phyloP scores from a whole-genome alignment of 306 rosid species.

The Fragaria ananassa region DNA sequence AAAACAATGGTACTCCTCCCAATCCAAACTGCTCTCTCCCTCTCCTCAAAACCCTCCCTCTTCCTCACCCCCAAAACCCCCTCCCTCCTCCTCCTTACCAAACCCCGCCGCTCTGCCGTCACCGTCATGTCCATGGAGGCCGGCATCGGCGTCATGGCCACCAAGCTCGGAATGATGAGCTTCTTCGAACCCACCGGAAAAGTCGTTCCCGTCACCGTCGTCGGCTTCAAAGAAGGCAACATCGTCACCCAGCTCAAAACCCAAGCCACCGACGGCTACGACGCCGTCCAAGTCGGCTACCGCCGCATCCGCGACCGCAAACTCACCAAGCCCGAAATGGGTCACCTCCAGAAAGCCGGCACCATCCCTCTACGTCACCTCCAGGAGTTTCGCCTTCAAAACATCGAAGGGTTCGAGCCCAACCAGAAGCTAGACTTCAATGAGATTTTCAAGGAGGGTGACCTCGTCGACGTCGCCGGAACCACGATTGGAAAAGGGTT shows the following conservation, averaged over 20 bases:
- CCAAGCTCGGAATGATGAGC: constrained; percentile 96
- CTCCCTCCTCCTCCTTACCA: constrained; percentile 1
- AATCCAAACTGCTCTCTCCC: not conserved
- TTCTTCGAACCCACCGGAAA: constrained; percentile 60
- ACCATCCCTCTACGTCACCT: constrained; percentile 88
- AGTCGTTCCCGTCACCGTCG: constrained; percentile 87
- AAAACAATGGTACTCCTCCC: constrained; percentile 25
- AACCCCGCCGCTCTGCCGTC: constrained; percentile 8
- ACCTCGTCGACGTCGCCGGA: constrained; percentile 87
- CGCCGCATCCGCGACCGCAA: constrained; percentile 75
- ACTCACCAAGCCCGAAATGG: constrained; percentile 79
- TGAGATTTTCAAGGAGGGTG: constrained; percentile 81
- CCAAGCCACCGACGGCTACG: constrained; percentile 76
- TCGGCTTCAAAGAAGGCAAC: constrained; percentile 93
- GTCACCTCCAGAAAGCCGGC: constrained; percentile 75
- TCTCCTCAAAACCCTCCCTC: constrained; percentile 9
- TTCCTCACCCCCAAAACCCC: constrained; percentile 18
- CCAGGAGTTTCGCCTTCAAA: constrained; percentile 85
- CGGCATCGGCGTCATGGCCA: constrained; percentile 86
- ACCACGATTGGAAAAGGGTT: constrained; percentile 95
- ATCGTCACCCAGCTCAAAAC: constrained; percentile 84
- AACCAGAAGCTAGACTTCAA: constrained; percentile 61
- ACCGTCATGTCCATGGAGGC: constrained; percentile 80
- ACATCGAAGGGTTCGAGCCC: constrained; percentile 49
- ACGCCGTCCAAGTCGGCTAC: constrained; percentile 82